Evolutionary conservation across 164 flowering plant species (phyloP), one percentile per base, ranked within the genome.

Genomic region (Liquidambar formosana): DNA sequence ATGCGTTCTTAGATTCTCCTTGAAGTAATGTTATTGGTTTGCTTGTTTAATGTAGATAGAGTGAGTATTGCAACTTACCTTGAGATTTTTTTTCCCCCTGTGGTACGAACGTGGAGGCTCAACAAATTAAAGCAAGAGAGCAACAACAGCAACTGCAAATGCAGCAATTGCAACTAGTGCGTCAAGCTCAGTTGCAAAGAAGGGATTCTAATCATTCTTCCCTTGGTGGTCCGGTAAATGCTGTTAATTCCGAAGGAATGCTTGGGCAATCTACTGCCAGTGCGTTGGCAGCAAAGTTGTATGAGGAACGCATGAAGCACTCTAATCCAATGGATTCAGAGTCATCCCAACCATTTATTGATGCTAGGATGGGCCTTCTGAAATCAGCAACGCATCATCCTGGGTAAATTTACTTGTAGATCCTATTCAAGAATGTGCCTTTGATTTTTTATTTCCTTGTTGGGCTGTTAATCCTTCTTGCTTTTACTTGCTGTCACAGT

Each of bases 121-220:
- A 92, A 61, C 92, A 88, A 73, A 75, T 79, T 45, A 89, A 85
- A 76, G 78, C 87, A 41, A 84, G 88, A 67, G 97, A 92, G 69
- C 82, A 83, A 72, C 89, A 84, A 63, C 89, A 85, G 41, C 41
- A 33, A 81, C 61, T 89, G 62, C 92, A 92, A 71, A 81, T 90
- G 88, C 97, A 90, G 71, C 97, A 92, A 64, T 67, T 86, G 73
- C 95, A 92, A 65, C 74, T 83, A 28, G 74, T 88, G 90, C 97
- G 89, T 41, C 85, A 78, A 77, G 83, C 83, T 43, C 92, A 88
- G 61, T 61, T 87, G 80, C 92, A 86, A 65, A 73, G 87, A 33
- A 80, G 96, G 75, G 93, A 91, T 81, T 82, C 85, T 63, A 81
- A 73, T 70, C 91, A 86, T 74, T 80, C 89, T 73, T 71, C 87